A percentile compares a stretch with the other conserved stretches of the same genome.
Conservation (phyloP, 2,329 filamentous ascomycete genomes). For the Erysiphe pulchra region DNA sequence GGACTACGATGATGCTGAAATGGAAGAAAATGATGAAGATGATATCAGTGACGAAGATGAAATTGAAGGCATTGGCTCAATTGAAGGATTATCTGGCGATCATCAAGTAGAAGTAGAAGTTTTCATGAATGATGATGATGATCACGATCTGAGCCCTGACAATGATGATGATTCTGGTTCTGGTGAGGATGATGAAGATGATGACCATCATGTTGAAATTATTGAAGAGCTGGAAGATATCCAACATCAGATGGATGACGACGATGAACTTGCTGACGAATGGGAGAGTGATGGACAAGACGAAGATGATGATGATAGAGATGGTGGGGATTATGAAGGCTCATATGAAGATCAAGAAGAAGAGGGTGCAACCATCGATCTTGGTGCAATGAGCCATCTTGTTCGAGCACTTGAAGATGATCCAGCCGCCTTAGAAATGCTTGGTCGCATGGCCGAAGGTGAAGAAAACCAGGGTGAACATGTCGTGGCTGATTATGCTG, state of each 20-base stretch:
- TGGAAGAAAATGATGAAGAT: constrained; percentile 52
- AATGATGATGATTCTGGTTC: constrained; percentile 27
- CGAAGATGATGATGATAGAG: constrained; percentile 29
- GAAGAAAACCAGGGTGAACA: constrained; percentile 23
- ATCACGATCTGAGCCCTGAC: constrained; percentile 31
- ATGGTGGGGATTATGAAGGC: constrained; percentile 26
- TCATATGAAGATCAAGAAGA: constrained; percentile 25
- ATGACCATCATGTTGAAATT: constrained; percentile 24
- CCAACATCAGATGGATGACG: constrained; percentile 19
- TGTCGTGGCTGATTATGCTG: constrained; percentile 21
- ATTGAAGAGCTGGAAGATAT: constrained; percentile 36
- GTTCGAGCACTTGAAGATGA: constrained; percentile 23
- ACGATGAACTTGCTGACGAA: constrained; percentile 31
- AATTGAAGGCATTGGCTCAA: constrained; percentile 64
- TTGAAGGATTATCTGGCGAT: constrained; percentile 46
- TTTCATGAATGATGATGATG: constrained; percentile 55
- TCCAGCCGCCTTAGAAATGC: constrained; percentile 14
- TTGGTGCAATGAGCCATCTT: constrained; percentile 23
- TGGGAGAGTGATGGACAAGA: constrained; percentile 34
- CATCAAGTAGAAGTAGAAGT: constrained; percentile 38
- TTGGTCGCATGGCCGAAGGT: constrained; percentile 9
- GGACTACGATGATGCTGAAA: constrained; percentile 13
- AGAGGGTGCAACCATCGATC: constrained; percentile 13
- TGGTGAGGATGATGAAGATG: constrained; percentile 28
- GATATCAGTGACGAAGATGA: constrained; percentile 74